Percentiles rank a stretch among this genome's conserved stretches.
These are phyloP conservation scores for Orobanche coerulescens DNA, from an alignment of 257 asterid species.

Conservation along the genomic window DNA sequence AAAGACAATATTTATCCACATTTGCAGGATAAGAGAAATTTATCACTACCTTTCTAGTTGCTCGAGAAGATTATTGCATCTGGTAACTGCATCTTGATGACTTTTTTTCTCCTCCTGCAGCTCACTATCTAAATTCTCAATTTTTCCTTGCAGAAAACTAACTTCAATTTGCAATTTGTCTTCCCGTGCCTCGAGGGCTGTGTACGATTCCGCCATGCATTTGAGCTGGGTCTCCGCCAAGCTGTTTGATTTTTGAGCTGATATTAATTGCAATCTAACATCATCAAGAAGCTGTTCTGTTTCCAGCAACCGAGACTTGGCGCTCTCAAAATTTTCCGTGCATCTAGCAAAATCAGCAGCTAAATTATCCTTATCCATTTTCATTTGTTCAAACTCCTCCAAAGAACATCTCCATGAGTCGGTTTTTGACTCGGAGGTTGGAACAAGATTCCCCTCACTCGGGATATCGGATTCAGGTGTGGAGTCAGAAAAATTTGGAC, in stretches of 20 bases:
- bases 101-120: slow-evolving; percentile 66
- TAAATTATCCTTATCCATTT: slow-evolving; percentile 57
- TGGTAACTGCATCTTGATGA: slow-evolving; percentile 53
- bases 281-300: slow-evolving; percentile 65
- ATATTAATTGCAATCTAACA: slow-evolving; percentile 61
- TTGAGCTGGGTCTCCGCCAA: slow-evolving; percentile 96
- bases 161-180: slow-evolving; percentile 80
- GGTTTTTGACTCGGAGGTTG: slow-evolving; percentile 58
- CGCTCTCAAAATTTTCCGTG: slow-evolving; percentile 50
- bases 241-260: slow-evolving; percentile 62
- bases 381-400: slow-evolving; percentile 84
- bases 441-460: slow-evolving; percentile 66
- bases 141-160: slow-evolving; percentile 52
- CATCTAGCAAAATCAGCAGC: slow-evolving; percentile 49
- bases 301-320: slow-evolving; percentile 55
- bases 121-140: slow-evolving; percentile 54
- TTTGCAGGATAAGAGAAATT: not conserved
- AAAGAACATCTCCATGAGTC: slow-evolving; percentile 62
- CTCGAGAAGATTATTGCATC: slow-evolving; percentile 69
- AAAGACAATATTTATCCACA: not conserved
- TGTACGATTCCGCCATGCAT: slow-evolving; percentile 98
- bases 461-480: slow-evolving; percentile 70
- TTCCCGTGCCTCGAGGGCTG: slow-evolving; percentile 70
- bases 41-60: slow-evolving; percentile 58
- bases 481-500: slow-evolving; percentile 58